Percentiles rank a stretch among this genome's conserved stretches.
Evolutionary conservation across 2,329 filamentous ascomycete species (phyloP).

Genomic region (Trichoderma afroharzianum): DNA sequence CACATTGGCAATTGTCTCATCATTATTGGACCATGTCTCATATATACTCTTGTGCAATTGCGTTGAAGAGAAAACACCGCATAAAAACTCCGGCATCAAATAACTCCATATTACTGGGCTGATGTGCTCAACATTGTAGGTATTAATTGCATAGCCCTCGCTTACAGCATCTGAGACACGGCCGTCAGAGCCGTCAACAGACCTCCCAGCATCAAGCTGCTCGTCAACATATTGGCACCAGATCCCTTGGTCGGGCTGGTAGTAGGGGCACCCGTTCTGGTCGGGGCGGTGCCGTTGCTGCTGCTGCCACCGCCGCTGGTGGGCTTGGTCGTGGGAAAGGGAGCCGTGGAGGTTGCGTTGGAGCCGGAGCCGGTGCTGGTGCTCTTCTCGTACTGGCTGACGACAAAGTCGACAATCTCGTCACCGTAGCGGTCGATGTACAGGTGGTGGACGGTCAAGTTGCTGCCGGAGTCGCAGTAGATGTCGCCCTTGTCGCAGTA

Average conservation of each 20-base stretch:
- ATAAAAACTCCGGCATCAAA: background rate
- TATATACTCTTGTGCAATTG: background rate
- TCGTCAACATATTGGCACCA: background rate
- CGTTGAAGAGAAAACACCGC: background rate
- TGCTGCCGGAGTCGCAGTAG: slow-evolving; percentile 37
- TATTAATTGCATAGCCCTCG: background rate
- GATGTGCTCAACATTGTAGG: background rate
- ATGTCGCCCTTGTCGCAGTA: slow-evolving; percentile 42
- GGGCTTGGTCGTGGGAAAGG: background rate
- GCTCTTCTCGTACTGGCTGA: slow-evolving; percentile 30
- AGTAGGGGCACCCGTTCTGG: background rate
- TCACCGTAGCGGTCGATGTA: slow-evolving; percentile 37
- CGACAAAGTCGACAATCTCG: slow-evolving; percentile 35
- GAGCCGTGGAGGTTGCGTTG: background rate
- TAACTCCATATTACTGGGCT: background rate
- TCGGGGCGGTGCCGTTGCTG: background rate
- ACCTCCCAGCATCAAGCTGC: slow-evolving; percentile 14
- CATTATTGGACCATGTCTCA: background rate
- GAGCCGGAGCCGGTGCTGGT: slow-evolving; percentile 1
- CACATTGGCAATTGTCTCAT: background rate
- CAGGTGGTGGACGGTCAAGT: slow-evolving; percentile 29
- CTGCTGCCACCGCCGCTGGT: background rate
- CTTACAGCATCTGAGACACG: slow-evolving; percentile 14
- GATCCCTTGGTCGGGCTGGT: background rate
- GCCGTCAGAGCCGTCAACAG: background rate